Percentiles rank a stretch among this genome's conserved stretches.
Evolutionary conservation across 768 basidiomycete genomes (phyloP).

Genomic region (Pulveroboletus sp.): DNA sequence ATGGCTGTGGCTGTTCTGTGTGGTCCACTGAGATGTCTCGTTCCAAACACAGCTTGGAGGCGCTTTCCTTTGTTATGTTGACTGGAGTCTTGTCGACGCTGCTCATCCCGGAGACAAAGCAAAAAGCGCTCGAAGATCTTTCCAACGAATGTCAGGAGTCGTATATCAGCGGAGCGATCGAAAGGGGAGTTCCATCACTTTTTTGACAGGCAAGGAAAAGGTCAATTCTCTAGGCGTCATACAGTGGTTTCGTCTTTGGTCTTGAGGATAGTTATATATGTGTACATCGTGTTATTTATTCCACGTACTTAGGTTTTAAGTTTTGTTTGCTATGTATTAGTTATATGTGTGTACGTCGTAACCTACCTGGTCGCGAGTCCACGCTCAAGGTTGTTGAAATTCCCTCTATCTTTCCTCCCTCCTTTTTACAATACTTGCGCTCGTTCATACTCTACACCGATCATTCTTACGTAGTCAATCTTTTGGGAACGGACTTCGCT

Average conservation of each 20-base stretch:
- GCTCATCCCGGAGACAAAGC: conserved; percentile 78
- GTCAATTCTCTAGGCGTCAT: not conserved
- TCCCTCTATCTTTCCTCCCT: too few relatives aligned
- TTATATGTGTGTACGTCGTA: not conserved
- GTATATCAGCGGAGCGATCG: conserved; percentile 38
- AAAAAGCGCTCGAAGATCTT: conserved; percentile 57
- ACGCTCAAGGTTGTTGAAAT: too few relatives aligned
- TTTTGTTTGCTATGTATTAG: not conserved
- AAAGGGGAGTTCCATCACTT: conserved; percentile 12
- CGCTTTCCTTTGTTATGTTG: conserved; percentile 81
- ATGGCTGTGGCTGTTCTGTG: not conserved
- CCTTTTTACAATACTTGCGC: not conserved
- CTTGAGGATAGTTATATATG: not conserved
- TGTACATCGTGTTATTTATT: not conserved
- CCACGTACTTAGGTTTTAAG: not conserved
- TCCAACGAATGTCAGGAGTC: conserved; percentile 66
- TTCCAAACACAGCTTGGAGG: conserved; percentile 47
- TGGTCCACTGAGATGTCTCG: not conserved
- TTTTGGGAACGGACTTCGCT: too few relatives aligned
- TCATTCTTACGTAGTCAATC: too few relatives aligned
- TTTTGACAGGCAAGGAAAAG: not conserved
- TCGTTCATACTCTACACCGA: too few relatives aligned
- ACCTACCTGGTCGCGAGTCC: too few relatives aligned
- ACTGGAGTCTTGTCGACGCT: conserved; percentile 79
- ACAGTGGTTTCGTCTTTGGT: too few relatives aligned